A percentile compares a stretch with the other conserved stretches of the same genome.
These are phyloP conservation scores for Hypoxylon crocopeplum DNA, from an alignment of 495 filamentous ascomycete genomes.

Conservation along the genomic window DNA sequence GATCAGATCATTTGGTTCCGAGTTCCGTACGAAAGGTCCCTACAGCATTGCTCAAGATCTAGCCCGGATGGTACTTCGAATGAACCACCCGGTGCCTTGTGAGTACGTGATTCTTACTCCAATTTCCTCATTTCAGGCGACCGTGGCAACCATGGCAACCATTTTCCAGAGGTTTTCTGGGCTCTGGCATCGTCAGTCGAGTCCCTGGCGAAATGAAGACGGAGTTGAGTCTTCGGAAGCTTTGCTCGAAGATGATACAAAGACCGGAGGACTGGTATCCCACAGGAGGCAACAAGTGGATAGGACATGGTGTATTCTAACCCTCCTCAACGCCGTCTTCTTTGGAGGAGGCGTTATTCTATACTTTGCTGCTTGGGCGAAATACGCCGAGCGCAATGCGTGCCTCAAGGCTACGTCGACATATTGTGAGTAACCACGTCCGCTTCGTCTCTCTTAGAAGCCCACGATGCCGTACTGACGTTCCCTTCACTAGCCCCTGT, in stretches of 20 bases:
- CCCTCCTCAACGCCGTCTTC: too few relatives aligned
- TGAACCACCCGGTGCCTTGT: too few relatives aligned
- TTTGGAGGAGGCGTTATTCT: constrained; percentile 4
- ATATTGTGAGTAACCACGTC: constrained; percentile 12
- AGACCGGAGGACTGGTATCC: background rate
- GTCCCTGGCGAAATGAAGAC: background rate
- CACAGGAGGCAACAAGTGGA: background rate
- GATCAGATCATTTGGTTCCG: too few relatives aligned
- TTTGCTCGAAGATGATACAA: constrained; percentile 2
- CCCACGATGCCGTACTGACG: too few relatives aligned
- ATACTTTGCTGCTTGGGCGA: constrained; percentile 16
- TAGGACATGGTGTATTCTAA: too few relatives aligned
- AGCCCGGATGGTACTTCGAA: too few relatives aligned
- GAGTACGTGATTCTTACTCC: too few relatives aligned
- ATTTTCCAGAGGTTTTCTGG: too few relatives aligned
- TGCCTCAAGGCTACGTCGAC: constrained; percentile 20
- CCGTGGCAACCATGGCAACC: too few relatives aligned
- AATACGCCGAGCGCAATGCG: constrained; percentile 7
- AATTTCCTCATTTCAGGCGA: too few relatives aligned
- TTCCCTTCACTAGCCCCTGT: constrained; percentile 15
- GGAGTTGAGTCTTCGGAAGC: constrained; percentile 4
- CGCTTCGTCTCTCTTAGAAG: background rate
- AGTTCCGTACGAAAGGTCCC: too few relatives aligned
- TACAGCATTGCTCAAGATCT: too few relatives aligned
- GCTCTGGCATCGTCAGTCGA: background rate